A percentile compares a stretch with the other conserved stretches of the same genome.
Evolutionary conservation across 2,329 filamentous ascomycete genomes (phyloP).

Genomic region (Sarocladium brachiariae): DNA sequence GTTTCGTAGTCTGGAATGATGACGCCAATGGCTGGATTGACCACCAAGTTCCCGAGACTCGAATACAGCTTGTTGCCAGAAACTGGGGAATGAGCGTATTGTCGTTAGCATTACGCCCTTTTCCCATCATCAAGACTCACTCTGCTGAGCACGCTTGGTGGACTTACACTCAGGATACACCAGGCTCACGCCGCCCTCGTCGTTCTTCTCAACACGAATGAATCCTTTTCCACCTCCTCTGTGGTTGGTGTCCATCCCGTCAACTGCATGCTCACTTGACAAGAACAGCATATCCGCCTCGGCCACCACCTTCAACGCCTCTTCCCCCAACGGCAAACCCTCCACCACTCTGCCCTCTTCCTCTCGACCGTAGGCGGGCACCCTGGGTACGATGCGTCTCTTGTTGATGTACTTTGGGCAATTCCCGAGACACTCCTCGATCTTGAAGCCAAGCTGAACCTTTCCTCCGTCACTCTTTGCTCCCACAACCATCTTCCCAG

Average conservation of each 20-base stretch:
- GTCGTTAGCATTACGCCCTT: too few species aligned
- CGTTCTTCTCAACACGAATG: conserved; percentile 13
- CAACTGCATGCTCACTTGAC: conserved; percentile 52
- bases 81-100: conserved; percentile 26
- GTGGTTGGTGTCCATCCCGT: conserved; percentile 78
- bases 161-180: conserved; percentile 66
- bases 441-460: conserved; percentile 54
- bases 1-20: conserved; percentile 68
- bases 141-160: background rate
- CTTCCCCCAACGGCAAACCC: conserved; percentile 37
- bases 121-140: too few species aligned
- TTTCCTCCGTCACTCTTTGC: conserved; percentile 27
- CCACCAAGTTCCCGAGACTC: conserved; percentile 68
- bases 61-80: conserved; percentile 82
- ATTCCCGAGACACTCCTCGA: conserved; percentile 71
- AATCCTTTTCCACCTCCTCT: conserved; percentile 52
- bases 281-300: conserved; percentile 74
- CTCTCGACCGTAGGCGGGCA: conserved; percentile 29
- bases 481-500: conserved; percentile 61
- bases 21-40: conserved; percentile 61
- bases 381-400: conserved; percentile 49
- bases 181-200: conserved; percentile 40
- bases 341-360: conserved; percentile 41
- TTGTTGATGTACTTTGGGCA: conserved; percentile 84
- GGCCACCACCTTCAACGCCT: conserved; percentile 52